Evolutionary conservation across 2,329 filamentous ascomycete genomes (phyloP), one percentile per base, ranked within the genome.

Genomic region (Aspergillus sp.): DNA sequence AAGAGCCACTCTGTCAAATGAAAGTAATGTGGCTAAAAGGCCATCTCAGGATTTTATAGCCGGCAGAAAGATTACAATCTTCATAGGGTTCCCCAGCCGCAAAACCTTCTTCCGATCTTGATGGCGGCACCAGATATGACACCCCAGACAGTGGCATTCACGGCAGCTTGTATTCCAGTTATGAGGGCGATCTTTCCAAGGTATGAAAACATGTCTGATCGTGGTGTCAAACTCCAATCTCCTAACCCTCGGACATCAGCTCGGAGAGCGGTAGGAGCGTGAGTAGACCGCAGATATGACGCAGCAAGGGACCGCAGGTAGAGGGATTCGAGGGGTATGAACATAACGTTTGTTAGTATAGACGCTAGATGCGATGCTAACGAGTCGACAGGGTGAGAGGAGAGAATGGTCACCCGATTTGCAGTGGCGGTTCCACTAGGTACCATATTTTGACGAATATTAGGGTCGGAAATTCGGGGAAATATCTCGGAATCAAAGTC

Each of bases 341-440:
- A 74, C 8, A 79, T 62, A n/a, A 75, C 65, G 11, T 66, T 71
- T 8, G 73, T 77, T 39, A 77, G 64, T 38, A 78, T 62, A 5
- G 73, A 70, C 7, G 78, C 73, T 23, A 79, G 66, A 51, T 79
- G 76, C 5, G 75, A 78, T 19, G 78, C 73, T 25, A 80, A 70
- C 7, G 77, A 75, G 63, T 80, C 77, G 10, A 75, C 73, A 5
- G 77, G 75, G 36, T 77, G 74, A 8, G 73, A 74, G 3, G 77
- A 79, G 25, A 80, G 75, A 15, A 79, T 74, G 3, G 77, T 80
- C 15, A 80, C 73, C 49, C 77, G 72, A 63, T 78, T 77, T 21
- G 73, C 66, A 8, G 64, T 61, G 30, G 66, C 52, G 15, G 59
- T 54, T 15, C 59, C 10, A 36, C 49, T 62, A 17, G 44, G 17